These are phyloP conservation scores for Mycena alexandri DNA, from an alignment of 768 basidiomycete genomes.

Conservation along the genomic window DNA sequence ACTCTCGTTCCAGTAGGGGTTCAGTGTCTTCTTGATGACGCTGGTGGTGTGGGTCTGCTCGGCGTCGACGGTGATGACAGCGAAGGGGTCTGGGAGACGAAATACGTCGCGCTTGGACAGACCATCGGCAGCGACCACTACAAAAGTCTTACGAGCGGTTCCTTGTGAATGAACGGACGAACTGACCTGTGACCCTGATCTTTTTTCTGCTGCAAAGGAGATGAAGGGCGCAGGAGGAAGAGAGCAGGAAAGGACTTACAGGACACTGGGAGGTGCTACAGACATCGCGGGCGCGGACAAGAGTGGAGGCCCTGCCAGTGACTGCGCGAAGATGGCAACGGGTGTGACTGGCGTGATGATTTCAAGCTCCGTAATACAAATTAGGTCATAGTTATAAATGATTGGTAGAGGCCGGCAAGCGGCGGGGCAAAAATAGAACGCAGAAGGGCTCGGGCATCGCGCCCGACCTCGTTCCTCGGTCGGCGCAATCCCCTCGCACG, in stretches of 20 bases:
- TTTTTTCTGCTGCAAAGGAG: constrained; percentile 67
- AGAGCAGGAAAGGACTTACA: constrained; percentile 51
- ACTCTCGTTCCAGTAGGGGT: constrained; percentile 98
- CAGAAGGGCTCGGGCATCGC: too few species aligned
- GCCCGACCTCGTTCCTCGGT: too few species aligned
- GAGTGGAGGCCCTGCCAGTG: not conserved
- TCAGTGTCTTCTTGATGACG: constrained; percentile 95
- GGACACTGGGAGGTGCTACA: constrained; percentile 55
- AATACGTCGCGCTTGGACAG: constrained; percentile 96
- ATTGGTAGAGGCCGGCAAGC: too few species aligned
- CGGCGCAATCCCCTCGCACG: too few species aligned
- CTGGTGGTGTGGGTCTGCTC: constrained; percentile 98
- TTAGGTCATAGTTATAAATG: too few species aligned
- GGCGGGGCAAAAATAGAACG: too few species aligned
- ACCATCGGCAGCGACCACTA: constrained; percentile 96
- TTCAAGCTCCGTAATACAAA: too few species aligned
- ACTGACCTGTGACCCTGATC: constrained; percentile 82
- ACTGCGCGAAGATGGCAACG: constrained; percentile 21
- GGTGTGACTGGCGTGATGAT: too few species aligned
- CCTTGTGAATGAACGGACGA: not conserved
- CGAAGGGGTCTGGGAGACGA: constrained; percentile 96
- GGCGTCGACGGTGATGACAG: constrained; percentile 97
- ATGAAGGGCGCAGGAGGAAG: constrained; percentile 25
- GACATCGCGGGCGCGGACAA: constrained; percentile 51
- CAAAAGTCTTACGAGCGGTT: constrained; percentile 21